Base-by-base conservation (phyloP, 148 eudicot species). In the Agrostemma githago region DNA sequence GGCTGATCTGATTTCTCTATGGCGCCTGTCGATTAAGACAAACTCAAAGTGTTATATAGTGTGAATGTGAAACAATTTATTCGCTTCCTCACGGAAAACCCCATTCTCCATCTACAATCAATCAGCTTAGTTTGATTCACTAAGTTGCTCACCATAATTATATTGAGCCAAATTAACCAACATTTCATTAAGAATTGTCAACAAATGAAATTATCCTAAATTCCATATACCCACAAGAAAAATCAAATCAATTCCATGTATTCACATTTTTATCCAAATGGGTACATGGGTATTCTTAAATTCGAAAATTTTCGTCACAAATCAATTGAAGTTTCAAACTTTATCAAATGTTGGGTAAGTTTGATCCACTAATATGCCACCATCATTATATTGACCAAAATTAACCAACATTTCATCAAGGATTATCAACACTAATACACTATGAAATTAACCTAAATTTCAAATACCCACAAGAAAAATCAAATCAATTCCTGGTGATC, bases 301-400 rank as follows among this genome's bases (percentile, higher is more conserved):
- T 40, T 68, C 56, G 2, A 68, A 57, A 14, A 48, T 59, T 66
- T 48, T 3, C 14, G 10, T 2, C 39, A 64, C 21, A 21, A 58
- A 80, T 68, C 76, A 72, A n/a, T 60, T 21, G 17, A 72, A 14
- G 42, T 10, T 26, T 14, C 15, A 68, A 37, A 17, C 62, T 74
- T 66, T 1, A n/a, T n/a, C 37, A 68, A 16, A 51, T n/a, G 39
- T 4, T 34, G 39, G 43, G 6, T 41, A 44, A 21, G 39, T 26
- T 62, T 26, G 34, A 26, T 26, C 34, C 34, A 26, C 34, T 26
- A 1, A 26, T 26, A 0, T 0, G 34, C 34, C 34, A 26, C 34
- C 34, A 26, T 26, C 0, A 0, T 26, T 26, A 26, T 26, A 26
- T 26, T 26, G 34, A 26, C 1, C 34, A 0, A 26, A 26, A 26